Base-by-base conservation (phyloP, 768 basidiomycete species). In the Scleroderma citrinum region DNA sequence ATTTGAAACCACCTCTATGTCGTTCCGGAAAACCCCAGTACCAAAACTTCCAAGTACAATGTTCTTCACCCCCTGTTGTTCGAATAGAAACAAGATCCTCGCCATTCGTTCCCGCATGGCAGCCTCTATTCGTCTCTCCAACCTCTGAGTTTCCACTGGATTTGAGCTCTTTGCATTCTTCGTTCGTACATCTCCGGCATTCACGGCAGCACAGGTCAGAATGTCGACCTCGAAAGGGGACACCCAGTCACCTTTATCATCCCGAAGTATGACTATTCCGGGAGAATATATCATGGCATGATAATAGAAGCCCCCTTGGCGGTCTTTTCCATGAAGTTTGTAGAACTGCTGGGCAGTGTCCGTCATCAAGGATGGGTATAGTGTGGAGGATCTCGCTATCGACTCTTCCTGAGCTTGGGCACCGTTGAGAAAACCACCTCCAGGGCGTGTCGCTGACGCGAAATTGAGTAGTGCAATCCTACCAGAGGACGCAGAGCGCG, bases 361-460 rank as follows among this genome's bases (percentile, higher is more conserved):
- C 10, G 81, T 77, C 58, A 73, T 72, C 48, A 90, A 81, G 8
- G 81, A 75, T 1, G 76, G 69, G 55, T 82, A 86, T 6, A 91
- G 67, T 5, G 82, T 84, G 11, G 86, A 87, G 5, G 85, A 78
- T 36, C 87, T 80, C 11, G 87, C 86, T 56, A 91, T 76, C 32
- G 82, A 82, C 63, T 91, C 87, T 62, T 91, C 88, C 57, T 91
- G 87, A 2, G 88, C 87, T 50, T 81, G 78, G 0, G 85, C 79
- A 14, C 87, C 88, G 48, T 65, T 73, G 50, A 77, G 73, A 65
- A 91, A 89, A 6, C 88, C 88, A 3, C 88, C 87, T 2, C 87
- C 87, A 1, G 85, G 82, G 32, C 80, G 78, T 44, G 76, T 83
- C 3, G 87, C 86, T 1, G 83, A 85, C 2, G 87, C 87, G 58